Conservation (phyloP, 192 early-diverging fungal species). For the Gaertneriomyces sp. region DNA sequence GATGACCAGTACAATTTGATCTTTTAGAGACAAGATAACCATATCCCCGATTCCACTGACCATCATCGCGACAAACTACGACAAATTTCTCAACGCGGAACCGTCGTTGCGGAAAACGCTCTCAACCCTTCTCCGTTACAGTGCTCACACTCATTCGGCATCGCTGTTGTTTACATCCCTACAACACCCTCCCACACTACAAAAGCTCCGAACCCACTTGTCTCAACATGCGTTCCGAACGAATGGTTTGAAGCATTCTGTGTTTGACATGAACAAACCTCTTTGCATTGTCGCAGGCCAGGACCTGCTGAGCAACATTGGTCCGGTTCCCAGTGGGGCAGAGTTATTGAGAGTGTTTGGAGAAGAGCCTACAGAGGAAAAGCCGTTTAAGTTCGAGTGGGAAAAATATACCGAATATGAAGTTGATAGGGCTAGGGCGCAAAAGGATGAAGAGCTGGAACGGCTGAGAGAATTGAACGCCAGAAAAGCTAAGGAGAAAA, state of each 20-base stretch:
- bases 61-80: constrained; percentile 47
- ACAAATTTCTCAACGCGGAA: constrained; percentile 44
- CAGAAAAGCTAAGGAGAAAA: too few species aligned
- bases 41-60: constrained; percentile 37
- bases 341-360: too few species aligned
- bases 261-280: constrained; percentile 46
- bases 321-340: constrained; percentile 35
- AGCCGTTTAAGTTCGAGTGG: too few species aligned
- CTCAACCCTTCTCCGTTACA: constrained; percentile 40
- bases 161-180: constrained; percentile 40
- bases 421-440: too few species aligned
- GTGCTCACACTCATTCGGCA: constrained; percentile 50
- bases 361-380: too few species aligned
- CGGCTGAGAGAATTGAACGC: too few species aligned
- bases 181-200: constrained; percentile 39
- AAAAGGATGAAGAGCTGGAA: too few species aligned
- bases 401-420: too few species aligned
- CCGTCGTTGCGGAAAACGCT: constrained; percentile 45
- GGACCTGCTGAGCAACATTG: constrained; percentile 49
- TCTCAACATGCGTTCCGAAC: constrained; percentile 45
- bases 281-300: constrained; percentile 45
- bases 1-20: constrained; percentile 31
- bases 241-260: constrained; percentile 22
- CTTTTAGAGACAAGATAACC: constrained; percentile 7
- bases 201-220: constrained; percentile 36